Base-by-base conservation (phyloP, 139 green algal genomes). In the Spirogloea muscicola region DNA sequence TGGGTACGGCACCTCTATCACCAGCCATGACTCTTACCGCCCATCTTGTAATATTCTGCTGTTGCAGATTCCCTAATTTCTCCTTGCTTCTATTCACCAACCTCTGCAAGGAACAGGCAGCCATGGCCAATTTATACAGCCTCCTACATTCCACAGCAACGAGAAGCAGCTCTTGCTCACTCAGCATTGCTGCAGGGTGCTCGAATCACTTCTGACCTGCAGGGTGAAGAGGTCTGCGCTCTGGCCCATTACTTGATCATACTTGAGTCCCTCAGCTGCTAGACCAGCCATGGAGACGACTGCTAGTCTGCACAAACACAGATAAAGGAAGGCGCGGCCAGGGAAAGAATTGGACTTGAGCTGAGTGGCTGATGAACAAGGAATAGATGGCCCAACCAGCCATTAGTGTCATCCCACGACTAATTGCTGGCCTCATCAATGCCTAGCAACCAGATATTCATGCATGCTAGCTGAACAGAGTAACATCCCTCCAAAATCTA, bases 1-100 rank as follows among this genome's bases (percentile, higher is more conserved):
- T 27, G 37, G 33, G 7, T n/a, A n/a, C n/a, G n/a, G n/a, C n/a
- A n/a, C n/a, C n/a, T n/a, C n/a, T n/a, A n/a, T n/a, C n/a, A n/a
- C n/a, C n/a, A n/a, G n/a, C n/a, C n/a, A n/a, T n/a, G n/a, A n/a
- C 5, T 25, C 67, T 75, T n/a, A 87, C 82, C 34, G 90, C 90
- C 90, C 89, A 93, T 51, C 89, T 81, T 1, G 92, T 97, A 46
- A 94, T 74, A 77, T 93, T 91, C 83, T 96, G 90, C 86, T 97
- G 91, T 67, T 88, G 46, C 25, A 61, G 25, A 40, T 91, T 72
- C 62, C 49, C 88, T 21, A 97, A 43, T 63, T 90, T 90, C 3
- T 60, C 82, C 64, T 88, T 81, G 34, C 55, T 66, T 5, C 68
- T 57, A 58, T 83, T 83, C 18, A 86, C 49, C 29, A 84, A 40